Percentiles rank a stretch among this genome's conserved stretches.
Conservation (phyloP, 2,329 filamentous ascomycete species). For the Rugonectria rugulosa region DNA sequence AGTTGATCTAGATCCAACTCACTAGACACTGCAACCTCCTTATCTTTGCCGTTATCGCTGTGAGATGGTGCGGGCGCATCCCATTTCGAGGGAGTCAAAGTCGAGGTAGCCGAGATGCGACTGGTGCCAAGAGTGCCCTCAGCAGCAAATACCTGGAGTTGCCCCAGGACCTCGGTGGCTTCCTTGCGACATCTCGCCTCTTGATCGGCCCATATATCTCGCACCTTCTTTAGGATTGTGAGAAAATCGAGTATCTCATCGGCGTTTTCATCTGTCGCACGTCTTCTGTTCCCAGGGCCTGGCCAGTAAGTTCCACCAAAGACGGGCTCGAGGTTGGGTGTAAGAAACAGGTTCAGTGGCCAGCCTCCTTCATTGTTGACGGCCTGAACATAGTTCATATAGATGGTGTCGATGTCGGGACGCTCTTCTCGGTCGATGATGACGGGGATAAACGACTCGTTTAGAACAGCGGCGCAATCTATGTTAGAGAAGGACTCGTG, state of each 20-base stretch:
- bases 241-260: constrained; percentile 79
- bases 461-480: constrained; percentile 82
- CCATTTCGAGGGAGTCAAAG: constrained; percentile 42
- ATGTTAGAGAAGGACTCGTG: constrained; percentile 88
- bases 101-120: constrained; percentile 41
- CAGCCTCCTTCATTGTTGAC: constrained; percentile 90
- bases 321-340: constrained; percentile 89
- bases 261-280: constrained; percentile 48
- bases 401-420: constrained; percentile 92
- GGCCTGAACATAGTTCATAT: constrained; percentile 98
- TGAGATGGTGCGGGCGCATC: constrained; percentile 41
- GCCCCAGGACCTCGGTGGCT: constrained; percentile 80
- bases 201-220: constrained; percentile 80
- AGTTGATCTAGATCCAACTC: constrained; percentile 88
- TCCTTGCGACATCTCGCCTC: constrained; percentile 83
- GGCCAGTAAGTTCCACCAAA: constrained; percentile 98
- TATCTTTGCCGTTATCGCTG: constrained; percentile 29
- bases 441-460: constrained; percentile 87
- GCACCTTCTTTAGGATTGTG: constrained; percentile 81
- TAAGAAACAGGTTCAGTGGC: constrained; percentile 97
- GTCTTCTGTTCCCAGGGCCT: constrained; percentile 69
- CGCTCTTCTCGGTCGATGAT: constrained; percentile 94
- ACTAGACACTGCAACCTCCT: constrained; percentile 57
- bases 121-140: constrained; percentile 76
- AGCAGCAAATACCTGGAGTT: constrained; percentile 86